Conservation (phyloP, 1,139 yeast genomes). For the Yamadazyma blattariae region DNA sequence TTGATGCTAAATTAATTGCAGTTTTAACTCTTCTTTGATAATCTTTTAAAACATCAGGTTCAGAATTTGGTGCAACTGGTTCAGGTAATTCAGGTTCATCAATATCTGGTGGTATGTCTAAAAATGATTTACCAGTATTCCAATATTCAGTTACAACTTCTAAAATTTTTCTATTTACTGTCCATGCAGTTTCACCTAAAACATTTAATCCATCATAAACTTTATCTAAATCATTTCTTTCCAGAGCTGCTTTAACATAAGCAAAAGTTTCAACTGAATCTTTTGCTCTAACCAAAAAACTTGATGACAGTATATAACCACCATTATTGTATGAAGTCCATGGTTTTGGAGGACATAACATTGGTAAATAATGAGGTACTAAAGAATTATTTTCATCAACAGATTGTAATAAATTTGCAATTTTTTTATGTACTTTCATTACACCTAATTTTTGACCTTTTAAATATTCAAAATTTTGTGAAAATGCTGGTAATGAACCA, state of each 20-base stretch:
- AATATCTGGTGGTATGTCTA: conserved; percentile 73
- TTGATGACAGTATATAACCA: conserved; percentile 70
- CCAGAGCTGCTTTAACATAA: conserved; percentile 81
- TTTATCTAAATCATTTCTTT: conserved; percentile 57
- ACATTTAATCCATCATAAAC: conserved; percentile 85
- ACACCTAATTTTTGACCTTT: conserved; percentile 83
- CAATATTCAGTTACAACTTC: conserved; percentile 72
- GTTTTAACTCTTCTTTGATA: conserved; percentile 64
- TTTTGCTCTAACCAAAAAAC: conserved; percentile 67
- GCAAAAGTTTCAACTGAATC: conserved; percentile 91
- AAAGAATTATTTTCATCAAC: conserved; percentile 64
- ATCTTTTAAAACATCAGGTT: conserved; percentile 67
- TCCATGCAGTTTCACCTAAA: conserved; percentile 89
- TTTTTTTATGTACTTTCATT: conserved; percentile 67
- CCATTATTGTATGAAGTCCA: conserved; percentile 85
- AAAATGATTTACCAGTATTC: conserved; percentile 79
- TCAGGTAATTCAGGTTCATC: conserved; percentile 59
- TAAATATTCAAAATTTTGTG: conserved; percentile 79
- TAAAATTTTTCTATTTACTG: conserved; percentile 72
- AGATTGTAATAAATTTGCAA: conserved; percentile 58
- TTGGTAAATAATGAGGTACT: conserved; percentile 87
- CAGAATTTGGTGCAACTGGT: conserved; percentile 63
- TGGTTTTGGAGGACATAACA: conserved; percentile 85
- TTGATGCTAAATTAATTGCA: conserved; percentile 58
- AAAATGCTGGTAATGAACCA: conserved; percentile 87